Base-by-base conservation (phyloP, 345 rosid genomes). In the Gossypium raimondii region DNA sequence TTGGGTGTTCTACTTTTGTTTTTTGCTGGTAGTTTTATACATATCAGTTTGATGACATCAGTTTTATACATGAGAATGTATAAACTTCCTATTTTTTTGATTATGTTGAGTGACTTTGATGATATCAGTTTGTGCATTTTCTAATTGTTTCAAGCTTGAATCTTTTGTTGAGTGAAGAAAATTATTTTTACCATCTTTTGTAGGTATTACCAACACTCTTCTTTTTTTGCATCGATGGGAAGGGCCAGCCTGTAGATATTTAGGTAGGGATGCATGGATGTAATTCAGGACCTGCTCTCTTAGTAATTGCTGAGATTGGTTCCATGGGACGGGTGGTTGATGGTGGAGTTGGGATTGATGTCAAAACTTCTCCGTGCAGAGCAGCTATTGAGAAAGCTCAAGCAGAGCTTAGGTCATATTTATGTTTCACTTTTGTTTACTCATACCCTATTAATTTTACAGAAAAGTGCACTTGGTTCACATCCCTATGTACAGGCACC, bases 321-420 rank as follows among this genome's bases (percentile, higher is more conserved):
- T 93, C 93, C 89, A 95, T 95, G 99, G 98, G 98, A 82, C 97
- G 98, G 85, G 92, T 90, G 90, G 90, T 91, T 67, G 97, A 93
- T 73, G 87, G 94, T 55, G 94, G 97, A 86, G 91, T 84, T 84
- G 97, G 91, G 81, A 81, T 82, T 84, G 92, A 90, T 77, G 81
- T 90, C 78, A 89, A 92, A 86, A 81, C 97, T 85, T 95, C 99
- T 85, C 98, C 94, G 3, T 84, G 84, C 75, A 88, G 83, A 84
- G 88, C 88, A 73, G 94, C 97, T 76, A 90, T 95, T 80, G 99
- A 91, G 82, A 93, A 88, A 86, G 99, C 97, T 84, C 98, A 93
- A 83, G 87, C 91, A 51, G 92, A 95, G 83, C 94, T 95, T 73
- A 89, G 97, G 99, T 95, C 81, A 83, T 83, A 4, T 70, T 18